These are phyloP conservation scores for Sphaceloma murrayae DNA, from an alignment of 2,329 filamentous ascomycete genomes.

Conservation along the genomic window DNA sequence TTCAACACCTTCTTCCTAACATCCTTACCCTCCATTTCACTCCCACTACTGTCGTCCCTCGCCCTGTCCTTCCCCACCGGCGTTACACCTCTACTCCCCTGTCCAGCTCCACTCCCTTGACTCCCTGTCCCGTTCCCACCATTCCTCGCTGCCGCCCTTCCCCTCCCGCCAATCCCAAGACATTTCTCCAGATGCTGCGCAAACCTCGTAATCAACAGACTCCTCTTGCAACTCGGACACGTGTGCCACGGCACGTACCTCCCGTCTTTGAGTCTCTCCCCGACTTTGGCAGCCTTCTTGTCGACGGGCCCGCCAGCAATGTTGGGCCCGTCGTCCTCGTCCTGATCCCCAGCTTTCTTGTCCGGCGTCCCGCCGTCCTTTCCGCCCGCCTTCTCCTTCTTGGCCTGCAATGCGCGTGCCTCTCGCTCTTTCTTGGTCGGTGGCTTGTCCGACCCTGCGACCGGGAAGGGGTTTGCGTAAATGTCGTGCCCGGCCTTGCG, in stretches of 20 bases:
- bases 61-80: conserved; percentile 24
- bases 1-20: conserved; percentile 31
- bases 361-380: conserved; percentile 38
- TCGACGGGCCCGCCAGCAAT: conserved; percentile 31
- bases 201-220: conserved; percentile 51
- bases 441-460: conserved; percentile 46
- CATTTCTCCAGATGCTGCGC: conserved; percentile 54
- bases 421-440: conserved; percentile 68
- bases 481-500: conserved; percentile 69
- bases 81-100: conserved; percentile 28
- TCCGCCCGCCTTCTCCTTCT: conserved; percentile 26
- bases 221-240: conserved; percentile 52
- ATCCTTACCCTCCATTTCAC: conserved; percentile 19
- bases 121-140: conserved; percentile 25
- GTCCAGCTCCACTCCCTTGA: conserved; percentile 16
- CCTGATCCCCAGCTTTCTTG: conserved; percentile 30
- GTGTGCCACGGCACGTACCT: conserved; percentile 46
- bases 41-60: conserved; percentile 23
- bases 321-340: conserved; percentile 24
- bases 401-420: conserved; percentile 44
- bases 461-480: conserved; percentile 72
- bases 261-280: conserved; percentile 40
- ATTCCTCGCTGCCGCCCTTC: conserved; percentile 39
- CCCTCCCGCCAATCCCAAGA: conserved; percentile 47
- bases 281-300: conserved; percentile 33